phyloP scores from a whole-genome alignment of 495 filamentous ascomycete genomes.

The Penicillium lagena region DNA sequence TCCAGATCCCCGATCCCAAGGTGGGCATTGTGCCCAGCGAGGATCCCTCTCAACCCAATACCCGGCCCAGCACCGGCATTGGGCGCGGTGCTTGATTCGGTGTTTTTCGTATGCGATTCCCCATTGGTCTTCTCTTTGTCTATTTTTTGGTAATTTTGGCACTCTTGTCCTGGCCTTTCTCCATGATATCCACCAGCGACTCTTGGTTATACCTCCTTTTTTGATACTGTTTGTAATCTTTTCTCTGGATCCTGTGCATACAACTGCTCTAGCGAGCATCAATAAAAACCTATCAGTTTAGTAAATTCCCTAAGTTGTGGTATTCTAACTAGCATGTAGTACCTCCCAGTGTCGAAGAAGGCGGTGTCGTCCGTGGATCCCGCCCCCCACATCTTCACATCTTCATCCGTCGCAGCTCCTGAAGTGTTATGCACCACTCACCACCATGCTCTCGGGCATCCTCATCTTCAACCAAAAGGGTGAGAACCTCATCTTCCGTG shows the following conservation, averaged over 20 bases:
- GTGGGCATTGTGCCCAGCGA: conserved; percentile 46
- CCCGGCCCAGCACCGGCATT: conserved; percentile 32
- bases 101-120: background rate
- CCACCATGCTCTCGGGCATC: conserved; percentile 88
- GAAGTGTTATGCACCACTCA: too few species aligned
- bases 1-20: conserved; percentile 79
- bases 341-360: too few species aligned
- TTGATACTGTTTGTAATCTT: conserved; percentile 6
- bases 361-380: conserved; percentile 21
- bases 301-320: too few species aligned
- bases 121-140: conserved; percentile 4
- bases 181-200: conserved; percentile 26
- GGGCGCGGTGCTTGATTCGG: conserved; percentile 9
- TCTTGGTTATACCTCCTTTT: conserved; percentile 2
- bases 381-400: conserved; percentile 13
- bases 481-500: conserved; percentile 98
- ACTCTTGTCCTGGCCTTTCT: conserved; percentile 8
- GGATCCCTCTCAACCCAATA: conserved; percentile 29
- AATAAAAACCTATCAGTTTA: too few species aligned
- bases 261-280: too few species aligned
- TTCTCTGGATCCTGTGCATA: too few species aligned
- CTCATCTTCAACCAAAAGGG: conserved; percentile 99
- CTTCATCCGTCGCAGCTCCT: background rate
- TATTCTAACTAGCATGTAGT: too few species aligned
- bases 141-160: conserved; percentile 16